Conservation (phyloP, 1,284 basidiomycete genomes). For the Ganoderma lingzhi region DNA sequence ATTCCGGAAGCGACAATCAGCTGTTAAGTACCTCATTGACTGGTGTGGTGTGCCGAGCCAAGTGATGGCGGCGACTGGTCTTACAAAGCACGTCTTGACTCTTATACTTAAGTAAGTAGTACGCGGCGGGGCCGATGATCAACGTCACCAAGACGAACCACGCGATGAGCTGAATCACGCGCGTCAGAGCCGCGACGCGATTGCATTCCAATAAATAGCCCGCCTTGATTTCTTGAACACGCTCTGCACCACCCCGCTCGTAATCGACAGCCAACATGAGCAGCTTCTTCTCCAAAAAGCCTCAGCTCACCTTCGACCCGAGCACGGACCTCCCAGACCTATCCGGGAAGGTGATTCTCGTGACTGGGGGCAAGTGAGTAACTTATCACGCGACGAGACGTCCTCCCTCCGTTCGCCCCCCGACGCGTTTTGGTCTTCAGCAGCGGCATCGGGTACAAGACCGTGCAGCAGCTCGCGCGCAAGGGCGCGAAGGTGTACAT, state of each 20-base stretch:
- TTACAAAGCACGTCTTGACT: too few relatives aligned
- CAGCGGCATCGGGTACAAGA: slow-evolving; percentile 52
- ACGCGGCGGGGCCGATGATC: too few relatives aligned
- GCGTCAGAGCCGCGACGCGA: too few relatives aligned
- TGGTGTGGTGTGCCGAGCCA: too few relatives aligned
- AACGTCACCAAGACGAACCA: too few relatives aligned
- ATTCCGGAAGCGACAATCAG: too few relatives aligned
- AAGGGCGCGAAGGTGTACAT: slow-evolving; percentile 54
- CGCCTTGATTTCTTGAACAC: background rate
- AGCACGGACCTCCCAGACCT: slow-evolving; percentile 46
- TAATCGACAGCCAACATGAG: slow-evolving; percentile 13
- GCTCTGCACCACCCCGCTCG: background rate
- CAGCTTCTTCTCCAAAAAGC: slow-evolving; percentile 21
- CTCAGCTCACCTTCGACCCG: slow-evolving; percentile 34
- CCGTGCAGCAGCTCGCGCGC: slow-evolving; percentile 47
- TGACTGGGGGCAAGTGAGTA: slow-evolving; percentile 52
- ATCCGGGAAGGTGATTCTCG: slow-evolving; percentile 49
- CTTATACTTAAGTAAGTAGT: too few relatives aligned
- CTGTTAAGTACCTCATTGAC: too few relatives aligned
- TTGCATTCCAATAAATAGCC: background rate
- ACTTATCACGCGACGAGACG: background rate
- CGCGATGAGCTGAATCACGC: too few relatives aligned
- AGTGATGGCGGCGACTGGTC: too few relatives aligned
- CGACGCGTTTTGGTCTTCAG: slow-evolving; percentile 15
- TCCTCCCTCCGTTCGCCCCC: too few relatives aligned